Evolutionary conservation across 1,139 yeast species (phyloP).

Genomic region (Saccharomyces hybrid): DNA sequence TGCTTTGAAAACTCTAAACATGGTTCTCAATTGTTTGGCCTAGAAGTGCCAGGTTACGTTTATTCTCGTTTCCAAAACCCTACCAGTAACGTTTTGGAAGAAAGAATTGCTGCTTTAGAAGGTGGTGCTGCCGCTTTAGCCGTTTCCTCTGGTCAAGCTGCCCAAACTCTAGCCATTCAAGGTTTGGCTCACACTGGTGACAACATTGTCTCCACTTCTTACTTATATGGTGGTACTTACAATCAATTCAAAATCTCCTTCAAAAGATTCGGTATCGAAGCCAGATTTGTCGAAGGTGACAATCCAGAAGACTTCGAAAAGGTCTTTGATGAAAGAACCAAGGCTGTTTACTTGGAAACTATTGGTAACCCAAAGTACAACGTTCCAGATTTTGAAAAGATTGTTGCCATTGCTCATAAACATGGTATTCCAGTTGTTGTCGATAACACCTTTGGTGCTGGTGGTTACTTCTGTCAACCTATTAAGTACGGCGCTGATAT

Average conservation of each 20-base stretch:
- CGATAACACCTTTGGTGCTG: constrained; percentile 97
- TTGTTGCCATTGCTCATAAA: constrained; percentile 72
- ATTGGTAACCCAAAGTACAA: constrained; percentile 93
- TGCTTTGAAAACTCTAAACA: constrained; percentile 82
- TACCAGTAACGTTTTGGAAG: constrained; percentile 82
- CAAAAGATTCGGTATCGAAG: constrained; percentile 78
- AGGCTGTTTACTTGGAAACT: constrained; percentile 82
- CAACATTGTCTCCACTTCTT: constrained; percentile 82
- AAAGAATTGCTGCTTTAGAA: constrained; percentile 87
- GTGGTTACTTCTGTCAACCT: constrained; percentile 83
- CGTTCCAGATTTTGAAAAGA: constrained; percentile 80
- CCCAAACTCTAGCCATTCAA: constrained; percentile 77
- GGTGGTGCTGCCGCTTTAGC: constrained; percentile 88
- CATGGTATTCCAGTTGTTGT: constrained; percentile 88
- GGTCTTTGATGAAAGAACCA: constrained; percentile 73
- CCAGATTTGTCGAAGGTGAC: constrained; percentile 77
- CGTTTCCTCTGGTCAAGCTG: constrained; percentile 92
- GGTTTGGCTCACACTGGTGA: constrained; percentile 85
- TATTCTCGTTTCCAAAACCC: constrained; percentile 92
- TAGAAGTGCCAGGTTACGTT: constrained; percentile 73
- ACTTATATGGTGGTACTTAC: constrained; percentile 90
- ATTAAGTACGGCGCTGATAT: constrained; percentile 85
- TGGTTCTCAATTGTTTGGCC: constrained; percentile 84
- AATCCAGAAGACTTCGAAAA: constrained; percentile 61
- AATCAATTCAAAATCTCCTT: constrained; percentile 91